Percentiles rank a stretch among this genome's conserved stretches.
These are phyloP conservation scores for Colletotrichum sp. DNA, from an alignment of 2,329 filamentous ascomycete genomes.

Conservation along the genomic window DNA sequence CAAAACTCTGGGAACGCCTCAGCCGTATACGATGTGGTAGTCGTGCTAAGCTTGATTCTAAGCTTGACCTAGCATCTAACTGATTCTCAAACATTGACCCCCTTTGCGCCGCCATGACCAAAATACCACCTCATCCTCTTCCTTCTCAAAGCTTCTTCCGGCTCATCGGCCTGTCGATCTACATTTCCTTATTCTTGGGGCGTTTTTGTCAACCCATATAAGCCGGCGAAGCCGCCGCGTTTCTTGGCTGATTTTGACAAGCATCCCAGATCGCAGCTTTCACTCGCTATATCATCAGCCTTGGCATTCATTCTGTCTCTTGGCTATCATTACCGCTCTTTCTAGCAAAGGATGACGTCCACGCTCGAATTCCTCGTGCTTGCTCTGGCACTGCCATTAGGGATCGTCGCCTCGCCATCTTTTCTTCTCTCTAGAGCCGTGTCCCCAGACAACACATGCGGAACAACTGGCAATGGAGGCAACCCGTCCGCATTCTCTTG, in stretches of 20 bases:
- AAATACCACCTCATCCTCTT: neutral
- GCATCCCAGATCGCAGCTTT: neutral
- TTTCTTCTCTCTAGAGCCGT: neutral
- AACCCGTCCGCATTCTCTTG: slow-evolving; percentile 1
- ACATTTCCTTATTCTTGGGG: neutral
- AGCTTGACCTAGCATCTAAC: neutral
- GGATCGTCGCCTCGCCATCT: neutral
- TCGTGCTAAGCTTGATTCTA: neutral
- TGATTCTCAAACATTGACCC: neutral
- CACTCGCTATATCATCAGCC: neutral
- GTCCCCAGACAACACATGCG: slow-evolving; percentile 15
- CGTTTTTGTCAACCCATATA: neutral
- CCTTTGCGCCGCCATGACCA: neutral
- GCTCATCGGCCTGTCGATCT: slow-evolving; percentile 1
- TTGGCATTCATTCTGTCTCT: neutral
- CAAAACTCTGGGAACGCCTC: neutral
- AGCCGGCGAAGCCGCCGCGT: neutral
- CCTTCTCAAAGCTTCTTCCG: neutral
- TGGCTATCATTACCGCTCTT: neutral
- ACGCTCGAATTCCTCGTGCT: neutral
- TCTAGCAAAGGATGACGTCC: neutral
- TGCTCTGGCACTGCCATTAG: neutral
- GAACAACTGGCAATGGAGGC: slow-evolving; percentile 10
- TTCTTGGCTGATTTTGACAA: neutral
- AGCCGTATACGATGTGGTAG: neutral